Conservation (phyloP, 176 grass and related monocot species). For the Eremochloa ophiuroides region DNA sequence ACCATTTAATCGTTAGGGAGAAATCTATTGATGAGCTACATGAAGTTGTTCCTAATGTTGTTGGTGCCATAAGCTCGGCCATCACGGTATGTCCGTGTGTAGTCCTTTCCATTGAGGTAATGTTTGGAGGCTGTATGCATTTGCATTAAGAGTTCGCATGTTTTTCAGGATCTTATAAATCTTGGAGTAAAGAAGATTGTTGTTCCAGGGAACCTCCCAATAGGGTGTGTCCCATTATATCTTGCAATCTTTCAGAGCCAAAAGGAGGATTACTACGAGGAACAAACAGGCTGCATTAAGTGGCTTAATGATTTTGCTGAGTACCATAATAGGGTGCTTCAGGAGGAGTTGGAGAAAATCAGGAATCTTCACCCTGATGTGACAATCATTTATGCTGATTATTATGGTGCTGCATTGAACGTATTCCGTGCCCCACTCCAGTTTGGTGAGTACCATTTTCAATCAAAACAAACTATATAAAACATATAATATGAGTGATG, state of each 20-base stretch:
- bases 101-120: neutral
- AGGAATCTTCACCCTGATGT: constrained; percentile 57
- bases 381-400: constrained; percentile 81
- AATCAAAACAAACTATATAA: neutral
- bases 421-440: constrained; percentile 66
- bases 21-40: constrained; percentile 55
- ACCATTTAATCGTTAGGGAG: constrained; percentile 69
- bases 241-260: constrained; percentile 59
- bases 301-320: constrained; percentile 77
- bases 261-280: constrained; percentile 67
- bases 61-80: constrained; percentile 49
- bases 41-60: constrained; percentile 67
- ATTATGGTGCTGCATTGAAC: constrained; percentile 70
- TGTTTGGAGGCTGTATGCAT: neutral
- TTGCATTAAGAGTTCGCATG: constrained; percentile 14
- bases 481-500: neutral
- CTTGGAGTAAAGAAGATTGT: constrained; percentile 81
- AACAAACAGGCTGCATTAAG: constrained; percentile 70
- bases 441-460: constrained; percentile 57
- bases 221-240: constrained; percentile 79
- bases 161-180: constrained; percentile 69
- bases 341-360: constrained; percentile 51
- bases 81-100: constrained; percentile 35
- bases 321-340: constrained; percentile 63
- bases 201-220: constrained; percentile 83